These are phyloP conservation scores for Lactarius indigo DNA, from an alignment of 768 basidiomycete species.

Conservation along the genomic window DNA sequence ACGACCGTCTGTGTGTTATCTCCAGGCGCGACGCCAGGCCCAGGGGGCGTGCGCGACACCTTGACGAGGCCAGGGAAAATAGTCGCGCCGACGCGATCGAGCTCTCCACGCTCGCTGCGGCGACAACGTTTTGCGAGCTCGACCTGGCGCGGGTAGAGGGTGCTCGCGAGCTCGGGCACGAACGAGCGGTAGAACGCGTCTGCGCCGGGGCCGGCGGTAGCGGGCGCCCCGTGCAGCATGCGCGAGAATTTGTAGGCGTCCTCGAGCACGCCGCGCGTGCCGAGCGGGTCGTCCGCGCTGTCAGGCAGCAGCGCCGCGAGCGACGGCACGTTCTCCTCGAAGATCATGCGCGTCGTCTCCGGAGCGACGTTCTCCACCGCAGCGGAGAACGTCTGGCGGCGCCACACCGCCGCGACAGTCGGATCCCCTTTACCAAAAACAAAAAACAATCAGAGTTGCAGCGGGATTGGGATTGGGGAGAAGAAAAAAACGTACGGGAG, in stretches of 20 bases:
- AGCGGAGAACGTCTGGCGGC: conserved; percentile 84
- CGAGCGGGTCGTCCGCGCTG: conserved; percentile 30
- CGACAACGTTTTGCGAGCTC: conserved; percentile 83
- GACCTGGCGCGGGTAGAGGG: conserved; percentile 72
- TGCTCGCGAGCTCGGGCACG: conserved; percentile 75
- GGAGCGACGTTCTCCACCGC: conserved; percentile 75
- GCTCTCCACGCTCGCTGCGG: conserved; percentile 68
- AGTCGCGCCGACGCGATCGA: conserved; percentile 75
- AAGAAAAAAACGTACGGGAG: conserved; percentile 44
- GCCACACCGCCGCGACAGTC: conserved; percentile 87
- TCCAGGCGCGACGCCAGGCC: conserved; percentile 36
- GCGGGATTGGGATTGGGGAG: too few relatives aligned
- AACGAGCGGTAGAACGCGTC: conserved; percentile 87
- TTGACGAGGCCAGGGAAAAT: conserved; percentile 89
- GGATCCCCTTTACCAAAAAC: conserved; percentile 70
- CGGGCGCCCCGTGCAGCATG: conserved; percentile 75
- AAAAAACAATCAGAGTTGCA: too few relatives aligned
- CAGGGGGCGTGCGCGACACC: conserved; percentile 46
- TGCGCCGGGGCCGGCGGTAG: conserved; percentile 42
- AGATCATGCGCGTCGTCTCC: conserved; percentile 63
- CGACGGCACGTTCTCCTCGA: conserved; percentile 67
- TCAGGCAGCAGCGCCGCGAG: conserved; percentile 50
- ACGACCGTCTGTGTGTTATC: conserved; percentile 71
- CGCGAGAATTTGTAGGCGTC: conserved; percentile 77
- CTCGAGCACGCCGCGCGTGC: conserved; percentile 59